Percentiles rank a stretch among this genome's conserved stretches.
Conservation (phyloP, 768 basidiomycete species). For the Russula ochroleuca region DNA sequence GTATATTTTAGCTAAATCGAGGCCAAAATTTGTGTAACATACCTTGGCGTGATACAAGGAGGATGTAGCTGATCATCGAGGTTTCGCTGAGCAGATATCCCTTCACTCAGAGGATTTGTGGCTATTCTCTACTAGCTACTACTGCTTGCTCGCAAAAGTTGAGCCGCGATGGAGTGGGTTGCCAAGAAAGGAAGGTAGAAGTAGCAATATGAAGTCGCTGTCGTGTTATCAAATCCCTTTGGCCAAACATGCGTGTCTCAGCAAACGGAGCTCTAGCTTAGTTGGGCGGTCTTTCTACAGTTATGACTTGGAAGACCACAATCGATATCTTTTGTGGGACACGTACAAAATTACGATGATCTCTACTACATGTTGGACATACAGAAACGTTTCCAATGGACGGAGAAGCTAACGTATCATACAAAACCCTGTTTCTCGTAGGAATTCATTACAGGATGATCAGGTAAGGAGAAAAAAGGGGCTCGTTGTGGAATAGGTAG, state of each 20-base stretch:
- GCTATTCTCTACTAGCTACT: not conserved
- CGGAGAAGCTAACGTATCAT: not conserved
- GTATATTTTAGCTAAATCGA: not conserved
- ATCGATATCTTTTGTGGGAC: not conserved
- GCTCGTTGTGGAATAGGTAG: not conserved
- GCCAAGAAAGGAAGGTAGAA: not conserved
- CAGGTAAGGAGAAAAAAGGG: slow-evolving; percentile 4
- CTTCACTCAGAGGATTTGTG: not conserved
- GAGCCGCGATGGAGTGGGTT: not conserved
- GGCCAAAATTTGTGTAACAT: not conserved
- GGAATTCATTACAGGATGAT: slow-evolving; percentile 10
- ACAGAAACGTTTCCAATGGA: slow-evolving; percentile 2
- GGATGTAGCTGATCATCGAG: slow-evolving; percentile 84
- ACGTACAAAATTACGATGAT: slow-evolving; percentile 6
- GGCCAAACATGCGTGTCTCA: no score
- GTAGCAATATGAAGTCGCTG: no score
- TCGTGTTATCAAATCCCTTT: no score
- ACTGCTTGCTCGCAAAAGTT: not conserved
- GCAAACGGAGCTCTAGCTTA: no score
- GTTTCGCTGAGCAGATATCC: not conserved
- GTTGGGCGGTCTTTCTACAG: no score
- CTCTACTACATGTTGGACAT: slow-evolving; percentile 13
- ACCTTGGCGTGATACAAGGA: slow-evolving; percentile 92
- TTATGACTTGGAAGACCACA: no score
- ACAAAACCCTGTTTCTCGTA: slow-evolving; percentile 4